Percentiles rank a stretch among this genome's conserved stretches.
phyloP scores from a whole-genome alignment of 106 monocot genomes.

The Triglochin maritima region DNA sequence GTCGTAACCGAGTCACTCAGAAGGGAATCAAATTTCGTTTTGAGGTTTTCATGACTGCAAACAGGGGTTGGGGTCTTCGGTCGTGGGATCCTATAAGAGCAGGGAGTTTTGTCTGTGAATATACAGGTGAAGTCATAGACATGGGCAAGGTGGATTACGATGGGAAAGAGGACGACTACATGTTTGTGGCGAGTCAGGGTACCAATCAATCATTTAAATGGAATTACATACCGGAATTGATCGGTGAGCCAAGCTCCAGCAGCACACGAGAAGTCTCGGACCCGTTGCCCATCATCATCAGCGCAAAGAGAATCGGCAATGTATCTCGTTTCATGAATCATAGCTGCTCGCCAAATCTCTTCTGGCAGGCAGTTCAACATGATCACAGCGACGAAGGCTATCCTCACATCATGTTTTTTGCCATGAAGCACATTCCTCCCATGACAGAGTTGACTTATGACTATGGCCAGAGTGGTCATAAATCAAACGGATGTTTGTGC shows the following conservation, averaged over 20 bases:
- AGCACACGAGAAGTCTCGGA: constrained; percentile 20
- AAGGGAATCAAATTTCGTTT: constrained; percentile 50
- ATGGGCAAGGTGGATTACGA: constrained; percentile 16
- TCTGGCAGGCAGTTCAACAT: constrained; percentile 71
- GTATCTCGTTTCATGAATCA: constrained; percentile 85
- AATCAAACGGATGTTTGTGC: constrained; percentile 57
- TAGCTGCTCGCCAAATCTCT: constrained; percentile 71
- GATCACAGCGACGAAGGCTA: constrained; percentile 55
- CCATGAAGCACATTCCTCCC: constrained; percentile 73
- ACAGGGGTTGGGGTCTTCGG: constrained; percentile 72
- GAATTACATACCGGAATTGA: constrained; percentile 69
- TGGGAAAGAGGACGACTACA: constrained; percentile 50
- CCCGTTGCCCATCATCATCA: constrained; percentile 42
- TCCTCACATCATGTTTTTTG: constrained; percentile 83
- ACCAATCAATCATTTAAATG: constrained; percentile 42
- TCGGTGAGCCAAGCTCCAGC: constrained; percentile 38
- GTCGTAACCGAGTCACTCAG: constrained; percentile 55
- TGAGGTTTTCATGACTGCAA: constrained; percentile 63
- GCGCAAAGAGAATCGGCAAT: constrained; percentile 58
- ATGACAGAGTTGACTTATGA: constrained; percentile 78
- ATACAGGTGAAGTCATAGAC: constrained; percentile 56
- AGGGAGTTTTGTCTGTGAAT: constrained; percentile 69
- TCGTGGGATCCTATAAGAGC: constrained; percentile 72
- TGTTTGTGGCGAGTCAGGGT: constrained; percentile 43
- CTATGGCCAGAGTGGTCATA: constrained; percentile 41